Base-by-base conservation (phyloP, 2,329 filamentous ascomycete species). In the Onygenales sp. region DNA sequence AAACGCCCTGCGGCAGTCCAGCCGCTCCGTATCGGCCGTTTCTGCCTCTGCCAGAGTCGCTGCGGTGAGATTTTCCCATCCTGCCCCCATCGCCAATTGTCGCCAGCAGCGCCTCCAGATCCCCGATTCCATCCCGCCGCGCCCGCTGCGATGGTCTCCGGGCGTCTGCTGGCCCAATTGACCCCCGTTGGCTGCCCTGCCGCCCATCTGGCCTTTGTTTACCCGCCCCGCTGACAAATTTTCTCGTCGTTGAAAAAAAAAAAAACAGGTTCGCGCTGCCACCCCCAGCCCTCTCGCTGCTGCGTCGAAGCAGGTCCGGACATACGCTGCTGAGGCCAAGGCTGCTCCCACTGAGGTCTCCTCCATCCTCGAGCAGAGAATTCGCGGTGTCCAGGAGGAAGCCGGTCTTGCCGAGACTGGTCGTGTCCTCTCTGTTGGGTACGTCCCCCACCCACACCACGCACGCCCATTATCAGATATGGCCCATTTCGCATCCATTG, bases 291-390 rank as follows among this genome's bases (percentile, higher is more conserved):
- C 82, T 74, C 77, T 85, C 80, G 86, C 83, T 79, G 79, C 82
- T 69, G 76, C 79, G 66, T 77, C 83, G 65, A 79, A 86, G 73
- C 84, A 87, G 73, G 76, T 84, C 74, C 88, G 93, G 78, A 83
- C 82, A 76, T 97, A 95, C 79, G 92, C 89, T 73, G 79, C 85
- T 77, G 91, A 95, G 70, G 87, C 88, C 65, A 97, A 97, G 84
- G 90, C 93, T 69, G 77, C 90, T 57, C 93, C 93, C 67, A 98
- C 92, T 69, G 93, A 98, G 82, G 92, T 97, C 68, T 97, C 93
- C 66, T 96, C 92, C 67, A 97, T 98, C 77, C 88, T 98, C 73
- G 93, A 97, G 82, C 92, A 97, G 84, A 85, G 91, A 78, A 98
- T 98, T 72, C 88, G 93, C 74, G 93, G 93, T 82, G 89, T 97